Base-by-base conservation (phyloP, 2,329 filamentous ascomycete species). In the Pestalotiopsis fici region DNA sequence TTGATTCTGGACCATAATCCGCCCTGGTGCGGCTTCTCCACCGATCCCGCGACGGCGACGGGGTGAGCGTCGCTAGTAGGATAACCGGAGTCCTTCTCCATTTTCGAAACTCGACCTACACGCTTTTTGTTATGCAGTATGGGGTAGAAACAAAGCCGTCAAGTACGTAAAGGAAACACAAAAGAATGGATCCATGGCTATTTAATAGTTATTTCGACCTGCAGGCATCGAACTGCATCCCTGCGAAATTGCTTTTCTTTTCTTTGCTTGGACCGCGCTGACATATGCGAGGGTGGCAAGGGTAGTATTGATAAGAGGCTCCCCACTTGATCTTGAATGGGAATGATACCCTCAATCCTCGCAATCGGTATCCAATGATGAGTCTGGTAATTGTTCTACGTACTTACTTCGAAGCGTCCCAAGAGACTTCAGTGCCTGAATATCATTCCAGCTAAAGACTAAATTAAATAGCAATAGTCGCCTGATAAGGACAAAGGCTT, bases 11-110 rank as follows among this genome's bases (percentile, higher is more conserved):
- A 67, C 67, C 67, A 66, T 13, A 67, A 28, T 43, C 55, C 60
- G 18, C 31, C 59, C 5, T 43, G 37, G n/a, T 25, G 39, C 11
- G 31, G 27, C n/a, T 62, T 66, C 15, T 59, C 68, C 50, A 68
- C 57, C 43, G 59, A 69, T 54, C 43, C 69, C 47, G 31, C 60
- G 59, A 60, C 65, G 66, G 35, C 61, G 59, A 60, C 65, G 66
- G 35, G 56, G 55, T 57, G 50, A 21, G 63, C 31, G 37, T 59
- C 54, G 23, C 25, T 50, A 18, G 54, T 47, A 21, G 63, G 21
- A 9, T 43, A n/a, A 18, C 47, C 18, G 23, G 21, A 9, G 28
- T 59, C 50, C n/a, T 65, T 65, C 35, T 65, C 54, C 63, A 57
- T 57, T 3, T 12, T 43, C 21, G 21, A 23, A 50, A 23, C 15